These are phyloP conservation scores for Zizania latifolia DNA, from an alignment of 176 grass and related monocot genomes.

Conservation along the genomic window DNA sequence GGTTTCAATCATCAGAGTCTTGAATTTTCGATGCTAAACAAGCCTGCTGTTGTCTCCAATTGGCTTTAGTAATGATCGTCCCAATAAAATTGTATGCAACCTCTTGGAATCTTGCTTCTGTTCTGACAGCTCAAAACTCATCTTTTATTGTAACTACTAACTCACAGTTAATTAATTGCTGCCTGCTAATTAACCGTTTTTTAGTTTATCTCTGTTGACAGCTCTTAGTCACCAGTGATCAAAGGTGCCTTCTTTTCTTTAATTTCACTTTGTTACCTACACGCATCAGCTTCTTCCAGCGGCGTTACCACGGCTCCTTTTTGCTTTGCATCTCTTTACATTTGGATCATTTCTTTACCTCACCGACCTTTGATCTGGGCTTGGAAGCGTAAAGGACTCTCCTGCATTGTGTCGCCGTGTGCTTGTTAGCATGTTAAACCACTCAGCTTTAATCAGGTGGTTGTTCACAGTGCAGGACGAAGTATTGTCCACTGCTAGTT, in stretches of 20 bases:
- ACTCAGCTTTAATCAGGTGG: no score
- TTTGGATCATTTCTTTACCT: neutral
- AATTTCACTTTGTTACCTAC: conserved; percentile 16
- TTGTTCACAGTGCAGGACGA: no score
- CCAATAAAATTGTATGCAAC: no score
- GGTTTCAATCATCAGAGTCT: neutral
- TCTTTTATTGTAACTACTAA: neutral
- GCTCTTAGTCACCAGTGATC: neutral
- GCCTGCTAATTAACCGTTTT: no score
- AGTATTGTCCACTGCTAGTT: no score
- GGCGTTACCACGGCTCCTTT: conserved; percentile 12
- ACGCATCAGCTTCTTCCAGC: conserved; percentile 10
- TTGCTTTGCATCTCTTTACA: conserved; percentile 26
- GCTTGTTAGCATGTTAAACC: neutral
- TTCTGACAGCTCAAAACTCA: neutral
- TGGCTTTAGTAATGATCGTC: no score
- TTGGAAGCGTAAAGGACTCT: conserved; percentile 24
- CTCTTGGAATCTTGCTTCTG: no score
- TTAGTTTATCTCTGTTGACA: neutral
- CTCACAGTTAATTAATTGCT: neutral
- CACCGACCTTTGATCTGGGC: neutral
- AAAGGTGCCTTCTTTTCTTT: conserved; percentile 13
- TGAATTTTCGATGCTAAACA: neutral
- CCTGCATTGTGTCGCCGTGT: neutral
- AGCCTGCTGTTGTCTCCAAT: no score